Evolutionary conservation across 225 moss, liverwort and hornwort species (phyloP), one percentile per base, ranked within the genome.

Genomic region (Straminergon stramineum): DNA sequence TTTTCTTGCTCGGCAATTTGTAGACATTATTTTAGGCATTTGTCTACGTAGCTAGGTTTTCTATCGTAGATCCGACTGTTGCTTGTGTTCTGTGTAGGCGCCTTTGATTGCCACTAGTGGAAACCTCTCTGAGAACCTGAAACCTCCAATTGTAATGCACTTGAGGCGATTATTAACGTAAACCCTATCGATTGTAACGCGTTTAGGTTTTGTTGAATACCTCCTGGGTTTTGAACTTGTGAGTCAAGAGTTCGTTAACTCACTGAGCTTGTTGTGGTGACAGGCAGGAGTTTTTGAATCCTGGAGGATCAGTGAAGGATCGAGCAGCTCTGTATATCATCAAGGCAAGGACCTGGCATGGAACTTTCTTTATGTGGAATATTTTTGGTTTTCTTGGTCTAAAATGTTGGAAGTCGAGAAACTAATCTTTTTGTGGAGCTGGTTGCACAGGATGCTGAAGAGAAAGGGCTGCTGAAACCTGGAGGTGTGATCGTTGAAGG

Each of bases 291-390:
- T 98, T 98, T 92, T 78, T 98, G 58, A 98, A 98, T 84, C 98
- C 98, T 65, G 97, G 98, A 30, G 98, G 98, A 86, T 98, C 98
- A 23, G 98, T 97, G 93, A 98, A 98, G 89, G 98, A 98, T 91
- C 94, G 98, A 84, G 97, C 98, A 75, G 98, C 98, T 88, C 90
- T 97, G 61, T 98, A 97, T 86, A 97, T 98, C 79, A 91, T 98
- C 77, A 96, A 98, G 93, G 94, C 74, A 91, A 90, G 82, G 71
- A 48, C 43, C 83, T 69, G 45, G 62, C 70, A 39, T 69, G n/a
- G 17, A 53, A 10, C 28, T 58, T 81, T 75, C 39, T 74, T 70
- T 74, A 16, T 82, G 13, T 71, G 60, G 35, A 55, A 32, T 23
- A 4, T 26, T 61, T 37, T 52, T 64, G 65, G 55, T 76, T 39